Evolutionary conservation across 768 basidiomycete genomes (phyloP), one percentile per base, ranked within the genome.

Genomic region (Mycena rebaudengoi): DNA sequence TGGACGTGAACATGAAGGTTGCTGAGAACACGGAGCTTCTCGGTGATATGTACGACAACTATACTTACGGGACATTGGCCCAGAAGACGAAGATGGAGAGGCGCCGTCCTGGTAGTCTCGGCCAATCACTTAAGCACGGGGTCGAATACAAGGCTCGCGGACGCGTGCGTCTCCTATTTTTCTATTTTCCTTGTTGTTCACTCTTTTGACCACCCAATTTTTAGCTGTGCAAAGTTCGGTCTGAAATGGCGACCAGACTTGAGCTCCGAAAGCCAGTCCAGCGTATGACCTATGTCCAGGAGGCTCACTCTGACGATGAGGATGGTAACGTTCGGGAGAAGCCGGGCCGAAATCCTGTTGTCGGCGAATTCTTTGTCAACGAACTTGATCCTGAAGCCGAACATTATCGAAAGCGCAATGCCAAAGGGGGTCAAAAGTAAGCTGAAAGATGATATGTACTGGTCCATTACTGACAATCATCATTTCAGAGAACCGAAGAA

Each of bases 21-120:
- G n/a, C n/a, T n/a, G n/a, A n/a, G n/a, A n/a, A n/a, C n/a, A n/a
- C n/a, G n/a, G n/a, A n/a, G n/a, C 50, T 65, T 28, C 43, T 65
- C 25, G 6, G n/a, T 18, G 57, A 65, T 16, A 54, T 65, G 56
- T 65, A 65, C 57, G 57, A 65, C 30, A 59, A 60, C 37, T 65
- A 44, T 30, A 18, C 21, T 11, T 59, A 52, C 43, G 63, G 54
- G 21, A 64, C 54, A 23, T 41, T 64, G 1, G 32, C 56, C 7
- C 40, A 59, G 51, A 60, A 53, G 23, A 58, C 50, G 28, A 46
- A 18, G n/a, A 53, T 40, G 44, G 63, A 65, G 51, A 37, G 43
- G 16, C 50, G 44, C 0, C 25, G 49, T 25, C 56, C 63, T 4
- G 63, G 63, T 7, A 60, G 56, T 41, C 41, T 65, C 7, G 29